These are phyloP conservation scores for Domatiomyces catenatus DNA, from an alignment of 2,329 filamentous ascomycete species.

Conservation along the genomic window DNA sequence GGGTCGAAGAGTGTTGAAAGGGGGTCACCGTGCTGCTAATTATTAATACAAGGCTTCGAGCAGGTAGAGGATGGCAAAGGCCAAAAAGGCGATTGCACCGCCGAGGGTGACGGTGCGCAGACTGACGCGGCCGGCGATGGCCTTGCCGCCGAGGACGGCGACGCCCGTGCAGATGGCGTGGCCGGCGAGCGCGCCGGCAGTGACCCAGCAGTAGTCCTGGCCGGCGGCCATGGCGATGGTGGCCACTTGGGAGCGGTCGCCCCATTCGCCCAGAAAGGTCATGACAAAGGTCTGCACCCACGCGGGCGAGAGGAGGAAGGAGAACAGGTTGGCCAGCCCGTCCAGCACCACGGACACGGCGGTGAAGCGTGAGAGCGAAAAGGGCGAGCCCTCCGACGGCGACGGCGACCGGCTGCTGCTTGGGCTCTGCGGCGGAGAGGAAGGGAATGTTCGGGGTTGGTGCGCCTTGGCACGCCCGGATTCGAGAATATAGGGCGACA, in stretches of 20 bases:
- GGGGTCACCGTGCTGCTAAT: no score
- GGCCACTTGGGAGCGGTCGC: conserved; percentile 91
- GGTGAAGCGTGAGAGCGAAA: conserved; percentile 34
- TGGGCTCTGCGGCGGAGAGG: not conserved
- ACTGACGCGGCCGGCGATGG: conserved; percentile 85
- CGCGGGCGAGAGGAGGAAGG: conserved; percentile 76
- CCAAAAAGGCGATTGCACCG: conserved; percentile 73
- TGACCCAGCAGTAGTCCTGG: conserved; percentile 98
- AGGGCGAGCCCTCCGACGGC: conserved; percentile 53
- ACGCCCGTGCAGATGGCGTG: conserved; percentile 82
- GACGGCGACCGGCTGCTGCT: conserved; percentile 58
- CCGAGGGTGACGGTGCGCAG: conserved; percentile 85
- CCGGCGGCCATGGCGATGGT: conserved; percentile 98
- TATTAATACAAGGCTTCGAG: conserved; percentile 59
- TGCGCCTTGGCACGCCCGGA: conserved; percentile 53
- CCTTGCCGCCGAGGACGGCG: conserved; percentile 80
- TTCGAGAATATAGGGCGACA: conserved; percentile 65
- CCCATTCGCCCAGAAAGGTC: conserved; percentile 98
- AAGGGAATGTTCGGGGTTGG: conserved; percentile 1
- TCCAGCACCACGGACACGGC: conserved; percentile 32
- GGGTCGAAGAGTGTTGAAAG: no score
- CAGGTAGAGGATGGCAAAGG: conserved; percentile 85
- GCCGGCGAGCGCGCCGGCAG: conserved; percentile 68
- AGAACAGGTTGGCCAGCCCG: conserved; percentile 73
- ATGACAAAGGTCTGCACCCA: conserved; percentile 99